Percentiles rank a stretch among this genome's conserved stretches.
Conservation (phyloP, 305 asterid genomes). For the Solanum hybrid region DNA sequence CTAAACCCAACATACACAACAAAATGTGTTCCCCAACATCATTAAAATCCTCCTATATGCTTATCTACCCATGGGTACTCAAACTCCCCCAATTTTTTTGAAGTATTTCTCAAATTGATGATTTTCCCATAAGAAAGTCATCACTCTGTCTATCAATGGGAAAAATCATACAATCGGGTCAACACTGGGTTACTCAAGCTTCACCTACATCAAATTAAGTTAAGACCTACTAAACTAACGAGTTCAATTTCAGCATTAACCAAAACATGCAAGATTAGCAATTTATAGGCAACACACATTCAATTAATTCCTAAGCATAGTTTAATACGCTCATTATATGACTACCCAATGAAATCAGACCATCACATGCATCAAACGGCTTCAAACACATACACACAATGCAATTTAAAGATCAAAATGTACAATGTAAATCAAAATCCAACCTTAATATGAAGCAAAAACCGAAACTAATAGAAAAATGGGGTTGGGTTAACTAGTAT, state of each 20-base stretch:
- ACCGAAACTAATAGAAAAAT: too few relatives aligned
- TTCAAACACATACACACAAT: background rate
- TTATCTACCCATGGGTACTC: background rate
- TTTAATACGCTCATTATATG: background rate
- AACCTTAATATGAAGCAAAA: background rate
- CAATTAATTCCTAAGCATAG: background rate
- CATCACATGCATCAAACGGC: background rate
- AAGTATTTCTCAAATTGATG: background rate
- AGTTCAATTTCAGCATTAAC: background rate
- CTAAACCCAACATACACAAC: background rate
- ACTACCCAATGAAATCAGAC: background rate
- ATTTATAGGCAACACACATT: background rate
- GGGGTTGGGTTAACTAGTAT: background rate
- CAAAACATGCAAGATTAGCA: background rate
- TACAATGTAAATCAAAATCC: background rate
- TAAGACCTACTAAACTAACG: background rate
- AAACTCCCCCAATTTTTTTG: background rate
- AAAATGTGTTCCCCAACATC: background rate
- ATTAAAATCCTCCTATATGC: background rate
- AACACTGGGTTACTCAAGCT: background rate
- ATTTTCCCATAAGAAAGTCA: background rate
- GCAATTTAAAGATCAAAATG: background rate
- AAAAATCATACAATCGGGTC: background rate
- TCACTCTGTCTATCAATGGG: background rate
- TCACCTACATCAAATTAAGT: background rate